These are phyloP conservation scores for Neurospora sp. DNA, from an alignment of 495 filamentous ascomycete species.

Conservation along the genomic window DNA sequence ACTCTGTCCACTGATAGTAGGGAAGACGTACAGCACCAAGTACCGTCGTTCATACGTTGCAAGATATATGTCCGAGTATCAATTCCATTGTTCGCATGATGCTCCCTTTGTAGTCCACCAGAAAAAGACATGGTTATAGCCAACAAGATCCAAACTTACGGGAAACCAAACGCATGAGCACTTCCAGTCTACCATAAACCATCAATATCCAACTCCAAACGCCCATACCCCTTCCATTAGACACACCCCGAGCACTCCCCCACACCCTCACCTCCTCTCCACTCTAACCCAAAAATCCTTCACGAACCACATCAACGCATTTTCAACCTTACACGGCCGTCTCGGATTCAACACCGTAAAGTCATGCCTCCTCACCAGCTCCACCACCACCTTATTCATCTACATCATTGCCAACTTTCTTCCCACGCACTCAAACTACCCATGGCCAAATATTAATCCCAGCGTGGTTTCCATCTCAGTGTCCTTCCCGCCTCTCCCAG, in stretches of 20 bases:
- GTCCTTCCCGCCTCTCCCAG: slow-evolving; percentile 3
- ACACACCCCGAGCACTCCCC: background rate
- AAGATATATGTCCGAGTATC: background rate
- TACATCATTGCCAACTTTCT: slow-evolving; percentile 28
- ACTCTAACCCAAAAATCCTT: slow-evolving; percentile 16
- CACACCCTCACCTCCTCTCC: slow-evolving; percentile 4
- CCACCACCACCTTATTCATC: slow-evolving; percentile 39
- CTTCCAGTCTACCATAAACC: background rate
- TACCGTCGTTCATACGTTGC: background rate
- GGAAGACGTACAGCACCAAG: background rate
- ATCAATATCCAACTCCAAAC: background rate
- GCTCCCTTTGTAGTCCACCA: background rate
- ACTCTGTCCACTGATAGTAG: background rate
- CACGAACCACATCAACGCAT: slow-evolving; percentile 10
- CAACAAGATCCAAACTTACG: background rate
- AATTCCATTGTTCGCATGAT: background rate
- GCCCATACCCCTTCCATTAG: background rate
- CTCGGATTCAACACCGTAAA: slow-evolving; percentile 9
- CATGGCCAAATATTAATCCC: slow-evolving; percentile 26
- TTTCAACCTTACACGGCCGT: slow-evolving; percentile 18
- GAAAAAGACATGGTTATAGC: background rate
- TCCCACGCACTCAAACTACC: slow-evolving; percentile 32
- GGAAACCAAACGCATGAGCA: background rate
- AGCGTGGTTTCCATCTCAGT: slow-evolving; percentile 26
- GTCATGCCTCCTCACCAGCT: slow-evolving; percentile 12